A percentile compares a stretch with the other conserved stretches of the same genome.
phyloP scores from a whole-genome alignment of 139 green algal species.

The Tetraselmis chui region DNA sequence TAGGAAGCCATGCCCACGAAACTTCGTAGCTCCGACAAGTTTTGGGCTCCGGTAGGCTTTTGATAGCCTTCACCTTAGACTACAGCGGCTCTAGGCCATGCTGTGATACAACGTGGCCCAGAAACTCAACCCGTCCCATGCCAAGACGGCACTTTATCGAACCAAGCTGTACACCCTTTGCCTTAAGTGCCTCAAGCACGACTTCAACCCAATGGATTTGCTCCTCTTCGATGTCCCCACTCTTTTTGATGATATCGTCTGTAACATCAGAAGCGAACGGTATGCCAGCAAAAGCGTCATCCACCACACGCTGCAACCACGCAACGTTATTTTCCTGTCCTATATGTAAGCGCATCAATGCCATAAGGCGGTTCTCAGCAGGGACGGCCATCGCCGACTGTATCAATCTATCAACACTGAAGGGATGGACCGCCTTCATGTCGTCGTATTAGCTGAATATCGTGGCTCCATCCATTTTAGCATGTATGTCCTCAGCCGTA shows the following conservation, averaged over 20 bases:
- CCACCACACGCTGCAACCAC: neutral
- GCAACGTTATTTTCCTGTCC: neutral
- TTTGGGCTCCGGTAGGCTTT: neutral
- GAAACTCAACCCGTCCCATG: neutral
- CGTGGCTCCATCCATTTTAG: neutral
- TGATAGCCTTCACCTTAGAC: slow-evolving; percentile 10
- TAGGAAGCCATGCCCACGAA: slow-evolving; percentile 3
- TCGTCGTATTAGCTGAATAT: neutral
- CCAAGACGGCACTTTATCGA: slow-evolving; percentile 3
- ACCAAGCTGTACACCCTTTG: neutral
- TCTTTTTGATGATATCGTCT: slow-evolving; percentile 9
- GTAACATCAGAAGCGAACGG: neutral
- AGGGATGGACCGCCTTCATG: neutral
- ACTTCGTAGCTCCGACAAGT: neutral
- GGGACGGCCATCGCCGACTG: neutral
- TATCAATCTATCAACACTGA: neutral
- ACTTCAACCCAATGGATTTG: neutral
- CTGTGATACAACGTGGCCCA: neutral
- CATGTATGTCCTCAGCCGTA: neutral
- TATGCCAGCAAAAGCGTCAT: neutral
- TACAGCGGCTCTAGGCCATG: neutral
- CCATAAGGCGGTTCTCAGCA: neutral
- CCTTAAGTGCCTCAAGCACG: neutral
- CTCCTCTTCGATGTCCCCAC: neutral
- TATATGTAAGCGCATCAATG: neutral